Percentiles rank a stretch among this genome's conserved stretches.
Evolutionary conservation across 2,329 filamentous ascomycete genomes (phyloP).

Genomic region (Cytospora leucostoma): DNA sequence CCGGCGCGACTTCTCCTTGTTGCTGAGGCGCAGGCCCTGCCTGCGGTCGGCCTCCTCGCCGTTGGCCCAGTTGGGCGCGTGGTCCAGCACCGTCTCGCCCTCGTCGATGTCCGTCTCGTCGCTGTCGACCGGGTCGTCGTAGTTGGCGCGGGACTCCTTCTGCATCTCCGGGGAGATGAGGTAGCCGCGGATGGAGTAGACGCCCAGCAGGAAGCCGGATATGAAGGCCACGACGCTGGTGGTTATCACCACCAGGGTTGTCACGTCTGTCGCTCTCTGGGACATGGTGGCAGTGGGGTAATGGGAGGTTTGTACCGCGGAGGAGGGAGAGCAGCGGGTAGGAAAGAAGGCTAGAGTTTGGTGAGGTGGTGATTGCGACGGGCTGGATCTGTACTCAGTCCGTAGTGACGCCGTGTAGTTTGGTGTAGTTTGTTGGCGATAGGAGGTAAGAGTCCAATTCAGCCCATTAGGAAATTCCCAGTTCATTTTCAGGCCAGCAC

Average conservation of each 20-base stretch:
- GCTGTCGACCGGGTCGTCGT: conserved; percentile 64
- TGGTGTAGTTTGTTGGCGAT: too few relatives aligned
- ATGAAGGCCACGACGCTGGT: conserved; percentile 74
- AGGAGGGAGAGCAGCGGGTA: not conserved
- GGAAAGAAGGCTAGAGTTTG: not conserved
- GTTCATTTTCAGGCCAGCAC: too few relatives aligned
- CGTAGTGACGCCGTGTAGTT: too few relatives aligned
- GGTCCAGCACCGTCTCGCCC: conserved; percentile 60
- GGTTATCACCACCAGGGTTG: conserved; percentile 59
- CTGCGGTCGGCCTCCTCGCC: conserved; percentile 58
- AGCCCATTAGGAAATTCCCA: too few relatives aligned
- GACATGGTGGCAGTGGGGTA: not conserved
- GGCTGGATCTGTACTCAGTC: too few relatives aligned
- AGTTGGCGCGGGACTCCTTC: conserved; percentile 57
- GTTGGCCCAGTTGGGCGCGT: conserved; percentile 69
- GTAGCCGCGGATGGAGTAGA: conserved; percentile 68
- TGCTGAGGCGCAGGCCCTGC: conserved; percentile 51
- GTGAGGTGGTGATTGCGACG: too few relatives aligned
- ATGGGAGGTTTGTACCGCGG: not conserved
- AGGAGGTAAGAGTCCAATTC: too few relatives aligned
- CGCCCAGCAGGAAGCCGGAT: conserved; percentile 77
- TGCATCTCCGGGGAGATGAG: conserved; percentile 57
- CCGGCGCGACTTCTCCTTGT: conserved; percentile 34
- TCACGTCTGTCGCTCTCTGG: conserved; percentile 14
- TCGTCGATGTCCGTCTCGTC: conserved; percentile 70